Evolutionary conservation across 169 alveolate species (phyloP), one percentile per base, ranked within the genome.

Genomic region (Plasmodium gonderi): DNA sequence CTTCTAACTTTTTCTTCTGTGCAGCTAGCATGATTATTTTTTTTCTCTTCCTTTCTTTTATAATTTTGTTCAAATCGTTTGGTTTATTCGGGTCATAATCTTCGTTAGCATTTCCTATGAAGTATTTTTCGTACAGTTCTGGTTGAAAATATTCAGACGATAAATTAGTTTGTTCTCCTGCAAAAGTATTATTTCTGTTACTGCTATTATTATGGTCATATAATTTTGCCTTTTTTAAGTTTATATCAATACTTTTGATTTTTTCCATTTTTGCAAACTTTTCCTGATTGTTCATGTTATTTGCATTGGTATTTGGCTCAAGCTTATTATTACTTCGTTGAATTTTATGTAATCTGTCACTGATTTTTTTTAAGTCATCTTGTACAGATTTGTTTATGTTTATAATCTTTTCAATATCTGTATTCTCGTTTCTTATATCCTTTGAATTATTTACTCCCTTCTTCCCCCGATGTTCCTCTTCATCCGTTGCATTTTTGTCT

Each of bases 31-130:
- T 49, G 79, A 87, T 87, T 26, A 87, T 29, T 75, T 87, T 87
- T 74, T 87, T 74, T 42, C 94, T 76, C 74, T 90, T 90, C 51
- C 94, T 90, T 90, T 90, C 94, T 77, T 90, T 90, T 90, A 90
- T 90, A 54, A 90, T 90, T 77, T 90, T 90, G 60, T 67, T 90
- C 72, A 90, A 79, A 78, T 90, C 94, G 67, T 90, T 90, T 31
- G 94, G 94, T 23, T 65, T 90, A 20, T 44, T 78, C n/a, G 94
- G 94, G 26, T 90, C 90, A 47, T 90, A 90, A 78, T 90, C 94
- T 90, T 90, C 94, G 51, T 90, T 79, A 29, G 91, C 94, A 49
- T 90, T 47, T 64, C 54, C n/a, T 7, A 90, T 90, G 51, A 90
- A 90, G 47, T 90, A 90, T 90, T 90, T 90, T 14, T 90, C 90